phyloP scores from a whole-genome alignment of 2,329 filamentous ascomycete species.

The Cordyceps sp. region DNA sequence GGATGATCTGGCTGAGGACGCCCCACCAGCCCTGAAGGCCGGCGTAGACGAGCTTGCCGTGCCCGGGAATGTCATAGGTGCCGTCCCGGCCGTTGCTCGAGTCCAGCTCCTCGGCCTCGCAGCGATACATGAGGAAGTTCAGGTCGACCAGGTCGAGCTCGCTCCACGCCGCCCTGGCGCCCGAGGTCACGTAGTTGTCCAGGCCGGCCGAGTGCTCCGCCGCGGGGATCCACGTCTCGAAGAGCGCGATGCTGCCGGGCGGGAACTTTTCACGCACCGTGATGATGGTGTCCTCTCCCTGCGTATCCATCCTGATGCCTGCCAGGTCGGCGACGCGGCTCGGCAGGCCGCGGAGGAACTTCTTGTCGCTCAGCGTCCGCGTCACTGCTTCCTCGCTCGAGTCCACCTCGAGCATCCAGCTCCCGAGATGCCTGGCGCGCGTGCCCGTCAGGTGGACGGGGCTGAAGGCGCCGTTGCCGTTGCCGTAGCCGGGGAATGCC shows the following conservation, averaged over 20 bases:
- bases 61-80: constrained; percentile 71
- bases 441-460: constrained; percentile 72
- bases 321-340: constrained; percentile 61
- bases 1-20: constrained; percentile 67
- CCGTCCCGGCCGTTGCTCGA: constrained; percentile 66
- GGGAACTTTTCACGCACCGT: constrained; percentile 71
- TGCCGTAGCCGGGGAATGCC: constrained; percentile 80
- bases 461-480: constrained; percentile 64
- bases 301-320: constrained; percentile 56
- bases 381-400: constrained; percentile 52
- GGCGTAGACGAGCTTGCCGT: constrained; percentile 79
- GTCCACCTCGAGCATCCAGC: constrained; percentile 86
- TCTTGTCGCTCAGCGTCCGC: constrained; percentile 49
- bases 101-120: constrained; percentile 74
- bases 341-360: constrained; percentile 64
- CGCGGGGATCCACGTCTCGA: constrained; percentile 88
- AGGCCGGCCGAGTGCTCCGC: constrained; percentile 72
- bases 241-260: constrained; percentile 84
- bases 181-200: constrained; percentile 73
- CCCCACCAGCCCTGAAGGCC: constrained; percentile 99
- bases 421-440: constrained; percentile 69
- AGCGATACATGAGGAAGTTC: constrained; percentile 83
- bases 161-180: constrained; percentile 61
- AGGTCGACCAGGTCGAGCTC: constrained; percentile 64
- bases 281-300: constrained; percentile 60